Evolutionary conservation across 1,139 yeast genomes (phyloP).

Genomic region (Yamadazyma taylorii): DNA sequence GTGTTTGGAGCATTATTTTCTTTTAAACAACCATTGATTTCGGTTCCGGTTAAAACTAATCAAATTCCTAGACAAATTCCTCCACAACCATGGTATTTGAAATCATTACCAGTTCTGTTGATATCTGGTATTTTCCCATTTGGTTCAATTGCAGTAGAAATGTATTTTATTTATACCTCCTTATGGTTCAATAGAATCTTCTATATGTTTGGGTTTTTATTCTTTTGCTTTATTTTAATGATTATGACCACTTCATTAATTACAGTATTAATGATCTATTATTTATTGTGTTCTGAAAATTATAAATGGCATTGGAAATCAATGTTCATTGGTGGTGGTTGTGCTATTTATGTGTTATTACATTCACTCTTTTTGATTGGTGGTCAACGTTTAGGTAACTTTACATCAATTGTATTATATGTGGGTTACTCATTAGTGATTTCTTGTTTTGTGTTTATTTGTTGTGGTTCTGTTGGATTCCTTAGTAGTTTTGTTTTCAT

Average conservation of each 20-base stretch:
- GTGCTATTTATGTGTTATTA: conserved; percentile 78
- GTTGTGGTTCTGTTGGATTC: conserved; percentile 90
- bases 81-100: conserved; percentile 81
- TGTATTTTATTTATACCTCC: conserved; percentile 84
- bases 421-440: conserved; percentile 82
- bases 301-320: conserved; percentile 99
- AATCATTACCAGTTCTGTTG: conserved; percentile 63
- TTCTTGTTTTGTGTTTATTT: conserved; percentile 68
- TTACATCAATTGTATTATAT: conserved; percentile 75
- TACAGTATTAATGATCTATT: conserved; percentile 77
- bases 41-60: conserved; percentile 80
- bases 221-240: conserved; percentile 83
- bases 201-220: conserved; percentile 96
- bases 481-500: conserved; percentile 72
- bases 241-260: conserved; percentile 79
- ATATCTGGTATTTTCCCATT: conserved; percentile 93
- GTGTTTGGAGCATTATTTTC: conserved; percentile 78
- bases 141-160: conserved; percentile 91
- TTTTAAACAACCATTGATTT: conserved; percentile 58
- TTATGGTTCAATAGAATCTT: conserved; percentile 93
- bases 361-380: conserved; percentile 78
- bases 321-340: conserved; percentile 84
- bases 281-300: conserved; percentile 85
- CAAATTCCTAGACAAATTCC: conserved; percentile 98
- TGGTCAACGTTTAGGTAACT: conserved; percentile 65